phyloP scores from a whole-genome alignment of 495 filamentous ascomycete species.

The Talaromyces nanjingensis region DNA sequence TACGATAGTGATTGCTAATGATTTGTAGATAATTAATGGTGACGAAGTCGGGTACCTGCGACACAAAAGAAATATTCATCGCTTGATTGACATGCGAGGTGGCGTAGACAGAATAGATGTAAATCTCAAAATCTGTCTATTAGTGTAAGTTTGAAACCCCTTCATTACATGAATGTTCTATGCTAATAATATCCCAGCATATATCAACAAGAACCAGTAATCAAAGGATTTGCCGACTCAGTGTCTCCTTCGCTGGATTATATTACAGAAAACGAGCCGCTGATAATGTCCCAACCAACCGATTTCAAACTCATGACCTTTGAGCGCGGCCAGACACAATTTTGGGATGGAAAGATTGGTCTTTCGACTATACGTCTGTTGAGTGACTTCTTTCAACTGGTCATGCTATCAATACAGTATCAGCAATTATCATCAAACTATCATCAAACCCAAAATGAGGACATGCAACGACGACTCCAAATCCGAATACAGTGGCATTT shows the following conservation, averaged over 20 bases:
- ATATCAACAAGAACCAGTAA: slow-evolving; percentile 11
- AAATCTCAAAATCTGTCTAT: background rate
- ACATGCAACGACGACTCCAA: background rate
- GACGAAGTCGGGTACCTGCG: slow-evolving; percentile 7
- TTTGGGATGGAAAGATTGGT: background rate
- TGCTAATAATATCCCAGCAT: background rate
- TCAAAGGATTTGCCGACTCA: background rate
- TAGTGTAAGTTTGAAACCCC: background rate
- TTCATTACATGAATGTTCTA: background rate
- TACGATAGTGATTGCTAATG: background rate
- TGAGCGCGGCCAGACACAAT: background rate
- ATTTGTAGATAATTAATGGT: slow-evolving; percentile 10
- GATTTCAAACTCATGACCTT: slow-evolving; percentile 9
- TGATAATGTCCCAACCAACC: background rate
- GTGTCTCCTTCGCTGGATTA: background rate
- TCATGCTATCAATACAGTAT: background rate
- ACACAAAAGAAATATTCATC: slow-evolving; percentile 9
- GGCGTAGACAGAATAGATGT: slow-evolving; percentile 10
- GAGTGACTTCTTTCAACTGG: slow-evolving; percentile 6
- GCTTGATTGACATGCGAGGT: slow-evolving; percentile 1
- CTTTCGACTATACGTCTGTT: slow-evolving; percentile 1
- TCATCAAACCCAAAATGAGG: background rate
- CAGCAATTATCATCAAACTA: slow-evolving; percentile 1
- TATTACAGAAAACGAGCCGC: background rate
- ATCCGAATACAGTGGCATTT: slow-evolving; percentile 3